phyloP scores from a whole-genome alignment of 1,284 basidiomycete species.

The Termitomyces sp. region DNA sequence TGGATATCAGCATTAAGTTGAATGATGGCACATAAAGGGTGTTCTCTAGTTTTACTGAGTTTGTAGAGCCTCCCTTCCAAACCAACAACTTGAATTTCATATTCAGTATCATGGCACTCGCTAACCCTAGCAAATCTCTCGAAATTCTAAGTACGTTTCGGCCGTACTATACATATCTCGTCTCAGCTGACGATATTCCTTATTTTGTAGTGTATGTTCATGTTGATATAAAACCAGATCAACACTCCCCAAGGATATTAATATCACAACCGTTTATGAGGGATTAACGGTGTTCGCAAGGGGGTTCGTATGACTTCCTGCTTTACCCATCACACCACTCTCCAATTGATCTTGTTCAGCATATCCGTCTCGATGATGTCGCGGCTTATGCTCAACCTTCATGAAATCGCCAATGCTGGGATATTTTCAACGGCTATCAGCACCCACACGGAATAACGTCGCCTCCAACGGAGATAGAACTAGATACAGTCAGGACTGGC shows the following conservation, averaged over 20 bases:
- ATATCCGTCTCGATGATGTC: slow-evolving; percentile 37
- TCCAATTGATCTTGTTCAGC: slow-evolving; percentile 14
- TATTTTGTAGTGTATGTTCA: slow-evolving; percentile 18
- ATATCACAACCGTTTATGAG: slow-evolving; percentile 28
- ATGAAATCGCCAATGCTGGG: slow-evolving; percentile 29
- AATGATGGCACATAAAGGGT: no score
- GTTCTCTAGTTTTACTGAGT: no score
- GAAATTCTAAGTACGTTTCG: slow-evolving; percentile 33
- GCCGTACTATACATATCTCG: not conserved
- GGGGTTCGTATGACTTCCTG: slow-evolving; percentile 22
- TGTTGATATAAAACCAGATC: not conserved
- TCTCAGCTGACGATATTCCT: not conserved
- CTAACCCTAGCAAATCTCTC: slow-evolving; percentile 35
- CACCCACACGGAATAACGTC: slow-evolving; percentile 12
- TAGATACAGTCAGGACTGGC: slow-evolving; percentile 16
- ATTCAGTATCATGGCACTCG: slow-evolving; percentile 33
- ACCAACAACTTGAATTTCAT: not conserved
- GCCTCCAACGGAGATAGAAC: slow-evolving; percentile 8
- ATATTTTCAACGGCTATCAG: slow-evolving; percentile 18
- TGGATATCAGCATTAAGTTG: no score
- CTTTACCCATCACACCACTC: not conserved
- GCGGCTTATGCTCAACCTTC: slow-evolving; percentile 37
- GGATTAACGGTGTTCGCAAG: slow-evolving; percentile 37
- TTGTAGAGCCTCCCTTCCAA: no score
- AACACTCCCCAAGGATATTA: not conserved